Base-by-base conservation (phyloP, 495 filamentous ascomycete species). In the Hyaloscypha hepaticicola region DNA sequence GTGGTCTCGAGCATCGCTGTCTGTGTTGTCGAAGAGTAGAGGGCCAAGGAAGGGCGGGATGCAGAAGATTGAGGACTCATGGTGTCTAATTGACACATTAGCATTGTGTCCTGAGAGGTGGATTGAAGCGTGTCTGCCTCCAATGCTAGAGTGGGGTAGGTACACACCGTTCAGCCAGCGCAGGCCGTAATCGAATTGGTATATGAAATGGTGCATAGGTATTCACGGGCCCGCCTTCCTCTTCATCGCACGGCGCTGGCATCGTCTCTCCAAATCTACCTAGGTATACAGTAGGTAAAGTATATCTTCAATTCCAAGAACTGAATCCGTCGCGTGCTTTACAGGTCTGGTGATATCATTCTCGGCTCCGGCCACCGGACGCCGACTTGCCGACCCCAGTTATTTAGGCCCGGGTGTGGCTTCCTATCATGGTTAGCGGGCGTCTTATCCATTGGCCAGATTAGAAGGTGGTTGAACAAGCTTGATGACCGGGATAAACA, bases 1-100 rank as follows among this genome's bases (percentile, higher is more conserved):
- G 69, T 91, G 88, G 62, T 92, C 89, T 34, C 95, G 87, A 24
- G 93, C 94, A 76, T 99, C 96, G 59, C 90, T 93, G 61, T 84
- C 83, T 50, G 84, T 80, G 68, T 99, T 99, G 64, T 94, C 88
- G 76, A 99, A 96, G 45, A 99, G 82, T 19, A 98, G 80, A 0
- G 91, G 84, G 6, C 89, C 91, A 38, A 93, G 74, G 3, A 89
- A 74, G 0, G 95, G 96, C 24, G 84, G 83, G 11, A 87, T 76
- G 69, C 85, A 85, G 73, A 99, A 92, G 60, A 86, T 78, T 9
- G 56, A 56, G 21, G 56, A 21, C n/a, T 34, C 26, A 8, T 55
- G 21, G 50, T 62, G 31, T 21, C 69, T 45, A 45, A 16, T 45
- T 4, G 14, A 4, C 38, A 45, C 31, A 45, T 45, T 16, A 45